Evolutionary conservation across 2,329 filamentous ascomycete species (phyloP), one percentile per base, ranked within the genome.

Genomic region (Penicillium sclerotiorum): DNA sequence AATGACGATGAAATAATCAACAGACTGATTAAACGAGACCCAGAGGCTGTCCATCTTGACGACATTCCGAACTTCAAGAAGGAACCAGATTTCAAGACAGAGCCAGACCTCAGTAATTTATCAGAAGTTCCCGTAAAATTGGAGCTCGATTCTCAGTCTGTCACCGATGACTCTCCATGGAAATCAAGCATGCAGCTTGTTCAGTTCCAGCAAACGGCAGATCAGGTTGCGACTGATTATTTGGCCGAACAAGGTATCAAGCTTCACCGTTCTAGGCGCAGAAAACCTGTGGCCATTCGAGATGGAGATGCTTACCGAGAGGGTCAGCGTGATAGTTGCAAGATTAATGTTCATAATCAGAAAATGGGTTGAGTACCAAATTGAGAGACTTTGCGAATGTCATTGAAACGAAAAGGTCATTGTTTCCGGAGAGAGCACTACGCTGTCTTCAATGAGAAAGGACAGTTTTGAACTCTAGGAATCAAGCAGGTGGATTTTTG

Each of bases 171-270:
- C 13, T 52, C 50, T 37, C 44, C 45, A 18, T 60, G 56, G 59
- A 35, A 47, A 21, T 56, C 58, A 35, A 30, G 41, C 21, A 52
- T 45, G 42, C 49, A 53, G 27, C 53, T 62, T 20, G 39, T 55
- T 35, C 52, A 38, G 23, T 62, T 60, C 43, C 53, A 53, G 27
- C 30, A 52, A 32, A 56, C 49, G 12, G 50, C 56, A 8, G 49
- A 51, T 30, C 56, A 60, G 35, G 45, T 61, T 47, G 60, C 57
- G 32, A 47, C 53, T 30, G 50, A 54, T 44, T 58, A 54, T 46
- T 18, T 62, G 37, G 12, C 4, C 13, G 37, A 25, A 13, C 20
- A 39, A 11, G 8, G 22, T 39, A 17, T 39, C 37, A 39, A 39
- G 21, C n/a, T 39, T n/a, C 3, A n/a, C 12, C 30, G 30, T 33